These are phyloP conservation scores for Theileria annulata DNA, from an alignment of 169 alveolate species.

Conservation along the genomic window DNA sequence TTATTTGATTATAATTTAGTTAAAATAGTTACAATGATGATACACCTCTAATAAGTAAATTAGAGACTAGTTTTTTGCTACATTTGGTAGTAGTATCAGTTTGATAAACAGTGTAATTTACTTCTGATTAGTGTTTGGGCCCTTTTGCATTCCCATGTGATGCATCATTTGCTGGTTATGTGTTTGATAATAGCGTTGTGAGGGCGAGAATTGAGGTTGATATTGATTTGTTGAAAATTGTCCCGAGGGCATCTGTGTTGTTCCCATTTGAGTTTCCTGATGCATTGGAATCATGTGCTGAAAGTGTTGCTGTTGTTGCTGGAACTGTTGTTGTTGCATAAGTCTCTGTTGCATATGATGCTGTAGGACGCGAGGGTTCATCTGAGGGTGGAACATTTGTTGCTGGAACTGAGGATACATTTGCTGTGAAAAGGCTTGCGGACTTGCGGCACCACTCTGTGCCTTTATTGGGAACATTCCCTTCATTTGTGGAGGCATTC, in stretches of 20 bases:
- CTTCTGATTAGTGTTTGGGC: not conserved
- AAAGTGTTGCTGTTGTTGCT: slow-evolving; percentile 22
- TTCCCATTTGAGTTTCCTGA: slow-evolving; percentile 28
- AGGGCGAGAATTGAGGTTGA: slow-evolving; percentile 32
- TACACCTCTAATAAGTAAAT: too few relatives aligned
- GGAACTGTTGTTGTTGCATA: slow-evolving; percentile 48
- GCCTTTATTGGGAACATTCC: slow-evolving; percentile 59
- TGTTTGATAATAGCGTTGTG: slow-evolving; percentile 38
- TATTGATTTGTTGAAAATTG: slow-evolving; percentile 20
- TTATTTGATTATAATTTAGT: too few relatives aligned
- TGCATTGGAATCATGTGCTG: slow-evolving; percentile 46
- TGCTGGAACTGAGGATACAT: slow-evolving; percentile 22
- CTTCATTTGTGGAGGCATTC: slow-evolving; percentile 36
- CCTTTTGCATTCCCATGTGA: slow-evolving; percentile 30
- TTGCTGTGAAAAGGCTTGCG: slow-evolving; percentile 59
- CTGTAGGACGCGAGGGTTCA: slow-evolving; percentile 16
- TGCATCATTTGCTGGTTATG: slow-evolving; percentile 49
- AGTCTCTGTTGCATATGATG: slow-evolving; percentile 57
- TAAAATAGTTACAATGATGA: too few relatives aligned
- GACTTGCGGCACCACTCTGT: slow-evolving; percentile 51
- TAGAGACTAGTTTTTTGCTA: too few relatives aligned
- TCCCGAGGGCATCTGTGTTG: slow-evolving; percentile 27
- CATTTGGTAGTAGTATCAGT: too few relatives aligned
- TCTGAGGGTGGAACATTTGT: slow-evolving; percentile 29
- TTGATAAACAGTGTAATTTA: too few relatives aligned